Percentiles rank a stretch among this genome's conserved stretches.
These are phyloP conservation scores for Ramaria sp. DNA, from an alignment of 768 basidiomycete genomes.

Conservation along the genomic window DNA sequence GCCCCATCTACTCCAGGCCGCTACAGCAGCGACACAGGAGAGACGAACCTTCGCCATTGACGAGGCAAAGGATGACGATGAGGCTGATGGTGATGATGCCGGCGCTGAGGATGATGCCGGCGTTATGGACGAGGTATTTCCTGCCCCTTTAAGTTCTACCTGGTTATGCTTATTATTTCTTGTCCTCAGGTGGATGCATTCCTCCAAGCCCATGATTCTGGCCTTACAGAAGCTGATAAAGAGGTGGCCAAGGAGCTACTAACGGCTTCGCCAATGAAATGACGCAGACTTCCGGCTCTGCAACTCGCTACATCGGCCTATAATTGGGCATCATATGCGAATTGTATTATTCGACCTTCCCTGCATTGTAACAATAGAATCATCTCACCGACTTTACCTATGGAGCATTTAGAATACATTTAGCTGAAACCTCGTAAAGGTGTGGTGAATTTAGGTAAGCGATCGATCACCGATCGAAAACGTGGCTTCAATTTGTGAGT, in stretches of 20 bases:
- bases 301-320: not conserved
- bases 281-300: not conserved
- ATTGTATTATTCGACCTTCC: not conserved
- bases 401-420: too few species aligned
- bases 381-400: too few species aligned
- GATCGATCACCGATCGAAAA: too few species aligned
- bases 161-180: not conserved
- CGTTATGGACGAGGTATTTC: constrained; percentile 79
- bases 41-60: constrained; percentile 96
- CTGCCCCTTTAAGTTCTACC: not conserved
- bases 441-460: too few species aligned
- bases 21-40: constrained; percentile 79
- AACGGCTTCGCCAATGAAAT: constrained; percentile 8
- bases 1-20: constrained; percentile 56
- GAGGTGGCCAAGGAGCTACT: constrained; percentile 49
- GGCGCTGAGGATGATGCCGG: constrained; percentile 47
- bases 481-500: too few species aligned
- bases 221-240: constrained; percentile 70
- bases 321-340: not conserved
- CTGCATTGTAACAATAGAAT: not conserved
- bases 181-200: constrained; percentile 72
- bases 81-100: constrained; percentile 43
- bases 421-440: too few species aligned
- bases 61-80: constrained; percentile 73
- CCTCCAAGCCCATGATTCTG: constrained; percentile 86